Evolutionary conservation across 2,329 filamentous ascomycete species (phyloP), one percentile per base, ranked within the genome.

Genomic region (Phialophora expanda): DNA sequence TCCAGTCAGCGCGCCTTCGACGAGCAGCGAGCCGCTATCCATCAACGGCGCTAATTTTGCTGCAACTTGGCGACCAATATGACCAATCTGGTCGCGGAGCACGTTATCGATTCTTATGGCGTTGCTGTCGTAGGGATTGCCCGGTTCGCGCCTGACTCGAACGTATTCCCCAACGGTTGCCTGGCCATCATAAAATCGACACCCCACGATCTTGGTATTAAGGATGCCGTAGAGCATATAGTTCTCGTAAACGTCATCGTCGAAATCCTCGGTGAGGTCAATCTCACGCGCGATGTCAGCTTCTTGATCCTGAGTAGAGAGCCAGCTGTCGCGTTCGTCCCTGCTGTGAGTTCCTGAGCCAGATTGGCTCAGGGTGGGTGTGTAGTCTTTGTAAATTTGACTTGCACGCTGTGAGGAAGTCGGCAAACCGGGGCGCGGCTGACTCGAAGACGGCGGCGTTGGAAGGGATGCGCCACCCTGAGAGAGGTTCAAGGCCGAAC

Each of bases 71-170:
- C 86, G 82, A 6, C 90, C 89, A 48, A 96, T 81, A 76, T 96
- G 92, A 0, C 92, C 92, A 71, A 96, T 91, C 73, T 96, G 92
- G 7, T 77, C 76, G 17, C 87, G 85, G 73, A 90, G 85, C 14
- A 93, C 90, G 75, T 95, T 96, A 72, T 90, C 84, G 1, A 96
- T 86, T 4, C 87, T 86, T 64, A 96, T 92, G 0, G 92, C 92
- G 77, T 95, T 95, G 5, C 71, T 69, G 74, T 95, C 91, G 74
- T 90, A 91, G 70, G 78, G 81, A 73, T 94, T 94, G 1, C 77
- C 73, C 1, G 90, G 88, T 73, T 94, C 89, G 73, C 91, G 81
- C 41, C 80, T 81, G 61, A 89, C 79, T 55, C 88, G 76, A 2
- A 91, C 87, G 61, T 84, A 81, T 74, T 92, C 89, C 26, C 88